Conservation (phyloP, 2,329 filamentous ascomycete genomes). For the Periconia macrospinosa region DNA sequence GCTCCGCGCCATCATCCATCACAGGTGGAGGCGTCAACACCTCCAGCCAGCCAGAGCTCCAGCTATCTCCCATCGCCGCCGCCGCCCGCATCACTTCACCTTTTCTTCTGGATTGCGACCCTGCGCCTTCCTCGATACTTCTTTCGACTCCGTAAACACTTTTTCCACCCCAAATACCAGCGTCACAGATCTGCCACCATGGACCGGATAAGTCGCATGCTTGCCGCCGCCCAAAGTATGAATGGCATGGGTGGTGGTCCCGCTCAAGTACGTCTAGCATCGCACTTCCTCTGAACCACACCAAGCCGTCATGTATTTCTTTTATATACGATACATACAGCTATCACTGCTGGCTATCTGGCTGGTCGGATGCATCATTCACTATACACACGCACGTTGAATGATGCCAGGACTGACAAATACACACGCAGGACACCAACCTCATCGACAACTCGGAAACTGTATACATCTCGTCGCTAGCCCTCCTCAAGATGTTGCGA, state of each 20-base stretch:
- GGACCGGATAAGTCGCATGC: constrained; percentile 90
- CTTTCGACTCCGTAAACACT: background rate
- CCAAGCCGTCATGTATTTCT: constrained; percentile 8
- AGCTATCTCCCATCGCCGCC: background rate
- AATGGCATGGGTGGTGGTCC: constrained; percentile 64
- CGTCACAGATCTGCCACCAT: constrained; percentile 52
- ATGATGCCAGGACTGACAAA: constrained; percentile 10
- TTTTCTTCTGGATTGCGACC: background rate
- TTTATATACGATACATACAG: background rate
- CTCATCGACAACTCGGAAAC: constrained; percentile 99
- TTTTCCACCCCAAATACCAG: background rate
- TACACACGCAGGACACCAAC: constrained; percentile 72
- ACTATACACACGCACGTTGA: too few species aligned
- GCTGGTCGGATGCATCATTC: background rate
- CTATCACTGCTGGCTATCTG: background rate
- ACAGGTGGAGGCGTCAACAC: background rate
- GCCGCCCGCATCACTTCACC: background rate
- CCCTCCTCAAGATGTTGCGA: constrained; percentile 96
- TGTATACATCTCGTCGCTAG: constrained; percentile 97
- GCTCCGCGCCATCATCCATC: constrained; percentile 5
- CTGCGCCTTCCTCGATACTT: background rate
- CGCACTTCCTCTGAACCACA: background rate
- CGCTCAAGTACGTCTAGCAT: constrained; percentile 56
- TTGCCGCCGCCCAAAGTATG: constrained; percentile 70
- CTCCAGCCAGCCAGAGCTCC: background rate